These are phyloP conservation scores for Saccharomyces jurei DNA, from an alignment of 805 yeast species.

Conservation along the genomic window DNA sequence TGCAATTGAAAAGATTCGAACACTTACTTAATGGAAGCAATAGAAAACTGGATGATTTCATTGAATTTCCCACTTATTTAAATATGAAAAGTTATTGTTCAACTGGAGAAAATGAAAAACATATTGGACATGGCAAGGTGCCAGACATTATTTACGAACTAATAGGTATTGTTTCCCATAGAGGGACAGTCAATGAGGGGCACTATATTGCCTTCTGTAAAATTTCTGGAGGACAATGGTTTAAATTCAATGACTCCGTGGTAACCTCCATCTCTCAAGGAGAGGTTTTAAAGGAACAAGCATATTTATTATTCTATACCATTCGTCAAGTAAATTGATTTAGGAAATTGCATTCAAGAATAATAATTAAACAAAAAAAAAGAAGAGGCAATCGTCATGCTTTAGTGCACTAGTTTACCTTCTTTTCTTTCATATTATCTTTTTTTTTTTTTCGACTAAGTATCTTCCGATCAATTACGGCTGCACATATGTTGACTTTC, in stretches of 20 bases:
- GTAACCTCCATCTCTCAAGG: conserved; percentile 57
- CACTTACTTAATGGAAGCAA: conserved; percentile 36
- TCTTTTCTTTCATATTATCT: background rate
- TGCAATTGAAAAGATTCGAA: conserved; percentile 70
- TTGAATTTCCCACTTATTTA: conserved; percentile 63
- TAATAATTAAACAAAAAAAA: background rate
- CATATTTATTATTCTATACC: conserved; percentile 72
- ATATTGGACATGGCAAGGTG: conserved; percentile 5
- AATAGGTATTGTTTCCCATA: conserved; percentile 80
- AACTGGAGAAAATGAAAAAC: background rate
- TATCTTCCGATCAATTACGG: background rate
- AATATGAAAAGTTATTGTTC: conserved; percentile 57
- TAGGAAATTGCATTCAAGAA: background rate
- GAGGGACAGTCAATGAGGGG: conserved; percentile 92
- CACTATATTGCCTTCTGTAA: conserved; percentile 82
- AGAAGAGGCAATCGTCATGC: background rate
- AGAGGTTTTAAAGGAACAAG: conserved; percentile 62
- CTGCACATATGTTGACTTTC: background rate
- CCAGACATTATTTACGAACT: conserved; percentile 62
- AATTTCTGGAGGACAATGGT: conserved; percentile 72
- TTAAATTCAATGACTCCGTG: conserved; percentile 81
- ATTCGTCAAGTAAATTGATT: conserved; percentile 25
- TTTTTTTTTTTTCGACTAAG: background rate
- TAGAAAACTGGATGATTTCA: conserved; percentile 67
- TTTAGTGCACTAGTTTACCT: background rate